phyloP scores from a whole-genome alignment of 2,329 filamentous ascomycete genomes.

The Conoideocrella luteorostrata region DNA sequence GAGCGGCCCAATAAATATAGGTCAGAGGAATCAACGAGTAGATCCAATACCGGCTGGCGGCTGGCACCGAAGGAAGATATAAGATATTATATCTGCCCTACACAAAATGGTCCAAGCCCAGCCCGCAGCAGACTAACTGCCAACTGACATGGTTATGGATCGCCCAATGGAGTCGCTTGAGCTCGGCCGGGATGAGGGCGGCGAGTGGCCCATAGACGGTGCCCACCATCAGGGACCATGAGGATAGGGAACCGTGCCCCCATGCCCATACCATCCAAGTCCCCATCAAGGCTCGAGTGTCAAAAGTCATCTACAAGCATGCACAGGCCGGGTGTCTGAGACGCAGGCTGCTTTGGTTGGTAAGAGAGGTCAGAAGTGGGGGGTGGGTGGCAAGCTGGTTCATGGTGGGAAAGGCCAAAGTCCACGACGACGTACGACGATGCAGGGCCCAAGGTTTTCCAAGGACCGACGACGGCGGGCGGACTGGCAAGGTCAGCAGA shows the following conservation, averaged over 20 bases:
- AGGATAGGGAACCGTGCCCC: slow-evolving; percentile 8
- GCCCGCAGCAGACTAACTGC: neutral
- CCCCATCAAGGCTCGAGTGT: slow-evolving; percentile 6
- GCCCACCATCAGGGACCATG: slow-evolving; percentile 4
- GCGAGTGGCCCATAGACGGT: slow-evolving; percentile 5
- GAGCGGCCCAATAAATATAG: too few species aligned
- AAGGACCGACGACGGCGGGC: too few species aligned
- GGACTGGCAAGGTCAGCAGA: too few species aligned
- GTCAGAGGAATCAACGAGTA: too few species aligned
- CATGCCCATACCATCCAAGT: too few species aligned
- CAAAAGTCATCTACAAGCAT: slow-evolving; percentile 11
- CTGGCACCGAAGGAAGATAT: neutral
- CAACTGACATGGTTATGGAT: too few species aligned
- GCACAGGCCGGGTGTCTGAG: slow-evolving; percentile 14
- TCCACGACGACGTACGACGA: neutral
- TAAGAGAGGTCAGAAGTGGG: slow-evolving; percentile 5
- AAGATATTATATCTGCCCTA: neutral
- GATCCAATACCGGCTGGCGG: neutral
- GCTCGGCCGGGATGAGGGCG: slow-evolving; percentile 3
- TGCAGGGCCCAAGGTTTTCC: neutral
- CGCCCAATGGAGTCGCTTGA: slow-evolving; percentile 1
- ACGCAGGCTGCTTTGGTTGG: slow-evolving; percentile 11
- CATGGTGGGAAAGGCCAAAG: neutral
- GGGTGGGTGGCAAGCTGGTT: neutral
- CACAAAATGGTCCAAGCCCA: neutral